Percentiles rank a stretch among this genome's conserved stretches.
phyloP scores from a whole-genome alignment of 805 yeast genomes.

The Scheffersomyces stipitis region DNA sequence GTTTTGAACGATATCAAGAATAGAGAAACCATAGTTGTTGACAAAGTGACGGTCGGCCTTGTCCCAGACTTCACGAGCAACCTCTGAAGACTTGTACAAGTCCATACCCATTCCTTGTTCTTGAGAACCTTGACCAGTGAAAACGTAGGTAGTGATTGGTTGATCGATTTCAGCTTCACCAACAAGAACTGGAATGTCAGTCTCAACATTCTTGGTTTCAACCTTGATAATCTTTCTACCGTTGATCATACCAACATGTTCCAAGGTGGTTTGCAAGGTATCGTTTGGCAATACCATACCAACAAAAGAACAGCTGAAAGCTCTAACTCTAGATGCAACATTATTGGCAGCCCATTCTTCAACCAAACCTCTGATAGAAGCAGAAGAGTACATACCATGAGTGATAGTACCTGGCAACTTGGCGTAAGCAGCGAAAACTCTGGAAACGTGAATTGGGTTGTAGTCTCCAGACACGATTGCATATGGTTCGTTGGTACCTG shows the following conservation, averaged over 20 bases:
- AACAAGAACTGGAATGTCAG: slow-evolving; percentile 70
- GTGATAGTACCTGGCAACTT: slow-evolving; percentile 96
- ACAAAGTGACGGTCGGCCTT: slow-evolving; percentile 93
- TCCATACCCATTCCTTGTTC: slow-evolving; percentile 99
- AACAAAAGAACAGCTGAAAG: slow-evolving; percentile 84
- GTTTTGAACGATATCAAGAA: slow-evolving; percentile 89
- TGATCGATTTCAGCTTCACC: slow-evolving; percentile 99
- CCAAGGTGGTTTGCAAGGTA: slow-evolving; percentile 78
- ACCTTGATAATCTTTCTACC: slow-evolving; percentile 97
- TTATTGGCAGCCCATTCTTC: slow-evolving; percentile 99
- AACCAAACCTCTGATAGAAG: slow-evolving; percentile 89
- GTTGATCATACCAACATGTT: slow-evolving; percentile 97
- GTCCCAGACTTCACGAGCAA: slow-evolving; percentile 96
- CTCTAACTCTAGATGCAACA: slow-evolving; percentile 93
- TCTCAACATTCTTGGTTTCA: slow-evolving; percentile 80
- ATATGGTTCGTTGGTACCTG: slow-evolving; percentile 93
- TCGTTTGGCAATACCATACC: slow-evolving; percentile 99
- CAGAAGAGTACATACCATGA: slow-evolving; percentile 98
- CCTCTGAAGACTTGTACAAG: slow-evolving; percentile 82
- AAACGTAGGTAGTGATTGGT: slow-evolving; percentile 93
- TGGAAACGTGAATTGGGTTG: slow-evolving; percentile 97
- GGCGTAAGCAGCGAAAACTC: slow-evolving; percentile 92
- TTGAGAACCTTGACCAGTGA: slow-evolving; percentile 99
- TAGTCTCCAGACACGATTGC: slow-evolving; percentile 97
- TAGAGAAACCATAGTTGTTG: slow-evolving; percentile 94